Evolutionary conservation across 495 filamentous ascomycete genomes (phyloP), one percentile per base, ranked within the genome.

Genomic region (Talaromyces adpressus): DNA sequence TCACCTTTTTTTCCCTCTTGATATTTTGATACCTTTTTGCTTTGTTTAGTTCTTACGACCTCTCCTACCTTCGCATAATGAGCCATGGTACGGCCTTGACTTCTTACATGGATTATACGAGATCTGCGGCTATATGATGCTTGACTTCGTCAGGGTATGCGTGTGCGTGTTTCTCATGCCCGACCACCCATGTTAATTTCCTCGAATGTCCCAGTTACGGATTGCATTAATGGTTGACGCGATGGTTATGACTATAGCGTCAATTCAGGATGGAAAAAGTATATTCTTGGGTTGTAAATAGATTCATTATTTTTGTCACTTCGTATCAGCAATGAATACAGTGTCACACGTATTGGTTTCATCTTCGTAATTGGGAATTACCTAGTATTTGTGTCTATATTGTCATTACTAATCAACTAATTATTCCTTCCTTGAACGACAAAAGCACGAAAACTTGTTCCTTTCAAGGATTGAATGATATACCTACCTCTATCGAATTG

Each of bases 271-370:
- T 54, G 32, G 47, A 32, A 53, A 53, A 62, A 53, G 25, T 52
- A 32, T 34, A 62, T 62, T 62, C 29, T 53, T 62, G 23, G 47
- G 60, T 52, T 62, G 60, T 62, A 62, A 25, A 62, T 62, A 62
- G 60, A 62, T 52, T 36, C 14, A 49, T 62, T n/a, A 52, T 27
- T 41, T 18, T 34, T 27, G 47, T 32, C 47, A 51, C 41, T 53
- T 52, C 25, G 45, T 52, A 51, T 62, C 60, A 62, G 60, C 60
- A 62, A 62, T 62, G 60, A 53, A 52, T 60, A 62, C 60, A 62
- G 45, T 62, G 60, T 62, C 60, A 62, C 22, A 23, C 36, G 2
- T 41, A 16, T 41, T 16, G 6, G 14, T 16, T 41, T 9, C n/a
- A 1, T 41, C 36, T 16, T 16, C 36, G 36, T 41, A 14, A 41